Percentiles rank a stretch among this genome's conserved stretches.
phyloP scores from a whole-genome alignment of 192 early-diverging fungal genomes.

The Entomortierella parvispora region DNA sequence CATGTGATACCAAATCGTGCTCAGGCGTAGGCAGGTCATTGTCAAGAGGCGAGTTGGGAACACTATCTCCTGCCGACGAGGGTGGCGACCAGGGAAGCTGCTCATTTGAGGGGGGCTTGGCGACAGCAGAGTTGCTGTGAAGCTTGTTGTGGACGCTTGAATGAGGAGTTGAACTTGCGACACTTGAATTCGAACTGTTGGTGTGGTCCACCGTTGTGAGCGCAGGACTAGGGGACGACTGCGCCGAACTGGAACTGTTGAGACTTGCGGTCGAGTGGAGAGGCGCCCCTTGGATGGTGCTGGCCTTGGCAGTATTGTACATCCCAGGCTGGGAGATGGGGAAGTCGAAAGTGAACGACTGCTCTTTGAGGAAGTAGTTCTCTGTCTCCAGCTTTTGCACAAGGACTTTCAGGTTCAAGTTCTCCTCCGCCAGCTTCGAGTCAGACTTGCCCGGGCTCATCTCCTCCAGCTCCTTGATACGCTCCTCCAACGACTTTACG shows the following conservation, averaged over 20 bases:
- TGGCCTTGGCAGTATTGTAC: constrained; percentile 22
- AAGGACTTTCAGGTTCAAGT: constrained; percentile 56
- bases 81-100: constrained; percentile 49
- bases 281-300: background rate
- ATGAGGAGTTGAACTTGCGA: too few species aligned
- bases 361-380: constrained; percentile 64
- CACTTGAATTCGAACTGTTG: background rate
- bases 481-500: constrained; percentile 80
- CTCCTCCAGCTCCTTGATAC: constrained; percentile 76
- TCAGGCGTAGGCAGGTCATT: constrained; percentile 28
- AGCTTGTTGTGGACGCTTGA: too few species aligned
- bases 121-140: constrained; percentile 1
- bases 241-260: constrained; percentile 3
- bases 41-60: constrained; percentile 45
- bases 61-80: constrained; percentile 46
- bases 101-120: constrained; percentile 24
- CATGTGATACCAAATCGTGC: constrained; percentile 11
- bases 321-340: constrained; percentile 58
- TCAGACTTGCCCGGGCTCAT: constrained; percentile 57
- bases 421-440: constrained; percentile 55
- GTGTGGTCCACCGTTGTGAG: constrained; percentile 3
- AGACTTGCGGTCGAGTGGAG: constrained; percentile 1
- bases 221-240: constrained; percentile 15
- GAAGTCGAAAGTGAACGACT: constrained; percentile 61
- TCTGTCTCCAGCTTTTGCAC: constrained; percentile 63